A percentile compares a stretch with the other conserved stretches of the same genome.
phyloP scores from a whole-genome alignment of 2,329 filamentous ascomycete species.

The Fusarium sp. region DNA sequence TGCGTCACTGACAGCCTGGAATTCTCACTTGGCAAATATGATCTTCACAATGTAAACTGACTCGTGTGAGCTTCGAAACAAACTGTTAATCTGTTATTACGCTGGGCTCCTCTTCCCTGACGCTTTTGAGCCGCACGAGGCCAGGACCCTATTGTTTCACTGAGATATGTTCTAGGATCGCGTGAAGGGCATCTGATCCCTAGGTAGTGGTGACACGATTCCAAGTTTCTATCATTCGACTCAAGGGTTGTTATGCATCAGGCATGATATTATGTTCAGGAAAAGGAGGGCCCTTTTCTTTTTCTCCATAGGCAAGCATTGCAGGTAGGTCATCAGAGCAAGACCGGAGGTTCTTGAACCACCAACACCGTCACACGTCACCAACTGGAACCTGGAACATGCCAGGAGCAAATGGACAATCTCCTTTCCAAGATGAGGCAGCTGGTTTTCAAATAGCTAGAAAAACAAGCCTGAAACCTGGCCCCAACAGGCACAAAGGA shows the following conservation, averaged over 20 bases:
- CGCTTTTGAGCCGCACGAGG: too few species aligned
- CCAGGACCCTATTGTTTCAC: background rate
- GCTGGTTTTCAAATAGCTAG: background rate
- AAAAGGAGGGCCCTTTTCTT: background rate
- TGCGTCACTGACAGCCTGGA: constrained; percentile 16
- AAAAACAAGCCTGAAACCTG: background rate
- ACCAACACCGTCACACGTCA: background rate
- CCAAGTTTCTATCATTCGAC: constrained; percentile 23
- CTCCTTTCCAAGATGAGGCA: background rate
- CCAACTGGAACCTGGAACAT: background rate
- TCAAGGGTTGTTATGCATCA: background rate
- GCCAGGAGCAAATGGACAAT: background rate
- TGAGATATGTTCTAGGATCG: background rate
- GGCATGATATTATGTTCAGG: background rate
- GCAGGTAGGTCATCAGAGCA: background rate
- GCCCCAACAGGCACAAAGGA: background rate
- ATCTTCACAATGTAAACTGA: constrained; percentile 8
- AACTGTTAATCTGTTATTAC: background rate
- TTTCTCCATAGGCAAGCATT: background rate
- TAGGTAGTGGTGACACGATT: constrained; percentile 14
- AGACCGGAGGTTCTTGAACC: background rate
- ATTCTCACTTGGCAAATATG: constrained; percentile 8
- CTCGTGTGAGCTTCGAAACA: constrained; percentile 5
- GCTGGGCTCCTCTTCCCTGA: background rate
- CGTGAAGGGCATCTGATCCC: constrained; percentile 1